Evolutionary conservation across 768 basidiomycete species (phyloP), one percentile per base, ranked within the genome.

Genomic region (Calocybe cyanea): DNA sequence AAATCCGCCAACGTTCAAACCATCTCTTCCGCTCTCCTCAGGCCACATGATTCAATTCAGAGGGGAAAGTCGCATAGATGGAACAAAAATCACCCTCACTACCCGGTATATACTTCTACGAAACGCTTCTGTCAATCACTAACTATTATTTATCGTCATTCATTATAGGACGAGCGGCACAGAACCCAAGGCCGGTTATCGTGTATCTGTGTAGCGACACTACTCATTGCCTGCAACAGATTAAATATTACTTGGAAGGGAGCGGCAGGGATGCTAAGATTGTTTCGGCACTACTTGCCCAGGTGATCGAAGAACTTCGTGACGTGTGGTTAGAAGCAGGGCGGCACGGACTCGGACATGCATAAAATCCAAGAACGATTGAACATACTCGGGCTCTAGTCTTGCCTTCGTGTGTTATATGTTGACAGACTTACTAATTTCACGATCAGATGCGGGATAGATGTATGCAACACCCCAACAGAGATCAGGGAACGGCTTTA

Each of bases 161-260:
- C 24, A 24, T 45, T 40, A 15, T 48, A 85, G 91, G 43, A 93
- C 91, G 21, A 90, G 87, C 54, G 92, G 92, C 15, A 94, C 92
- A 11, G 91, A 93, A 56, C 91, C 91, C 0, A 93, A 93, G 79
- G 88, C 86, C 56, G 24, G 50, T 46, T 17, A 41, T 4, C 38
- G 18, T 47, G 17, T 24, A 43, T 2, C 6, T 18, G 24, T 9
- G 15, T 24, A 23, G 43, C 35, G 37, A 38, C 18, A 25, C 42
- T 28, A 42, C 75, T 35, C 25, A 30, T 25, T 32, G 31, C 18
- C 23, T 21, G n/a, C 35, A 35, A n/a, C 37, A 75, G 87, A 88
- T 92, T 66, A 94, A 94, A 60, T 91, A 86, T 62, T 94, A 94
- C 58, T 68, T 93, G 21, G 92, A 94, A 67, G 92, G 87, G 9